Evolutionary conservation across 805 yeast species (phyloP), one percentile per base, ranked within the genome.

Genomic region (Metschnikowia sp.): DNA sequence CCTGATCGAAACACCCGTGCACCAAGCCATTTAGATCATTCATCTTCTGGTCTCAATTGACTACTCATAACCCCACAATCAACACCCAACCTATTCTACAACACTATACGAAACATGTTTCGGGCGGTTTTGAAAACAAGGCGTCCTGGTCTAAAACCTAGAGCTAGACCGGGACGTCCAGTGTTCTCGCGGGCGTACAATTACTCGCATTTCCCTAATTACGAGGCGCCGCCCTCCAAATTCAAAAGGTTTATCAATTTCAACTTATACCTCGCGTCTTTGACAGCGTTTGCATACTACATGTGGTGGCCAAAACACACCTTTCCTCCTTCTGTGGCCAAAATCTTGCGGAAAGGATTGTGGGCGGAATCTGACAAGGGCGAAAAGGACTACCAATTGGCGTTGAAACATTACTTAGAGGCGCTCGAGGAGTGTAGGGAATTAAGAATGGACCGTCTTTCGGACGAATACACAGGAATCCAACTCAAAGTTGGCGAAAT

Each of bases 401-500:
- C 97, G 0, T 69, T 89, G 49, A 76, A 78, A 48, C 74, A 77
- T 56, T 92, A 91, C 65, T 75, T 88, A 38, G 84, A 84, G 53
- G 96, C 96, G 0, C 67, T 90, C 28, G 74, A 80, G 29, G 76
- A 79, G 51, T 84, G 89, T 35, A 76, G 82, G 33, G 69, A 74
- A 28, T 66, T 81, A 39, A 75, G 74, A 0, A 62, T 88, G 68
- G 78, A 80, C 51, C 77, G 76, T 10, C 56, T 86, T 31, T 74
- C 81, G 47, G 94, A 88, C 59, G 92, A 87, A 59, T 91, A 87
- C 63, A 91, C 97, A 0, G 97, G 97, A 0, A 80, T 92, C 44
- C 96, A 91, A 59, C 72, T 92, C 63, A 88, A 91, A 59, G 71
- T 88, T 32, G 96, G 86, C 10, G 96, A 90, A 59, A 85, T 89